These are phyloP conservation scores for Fusarium udum DNA, from an alignment of 2,329 filamentous ascomycete genomes.

Conservation along the genomic window DNA sequence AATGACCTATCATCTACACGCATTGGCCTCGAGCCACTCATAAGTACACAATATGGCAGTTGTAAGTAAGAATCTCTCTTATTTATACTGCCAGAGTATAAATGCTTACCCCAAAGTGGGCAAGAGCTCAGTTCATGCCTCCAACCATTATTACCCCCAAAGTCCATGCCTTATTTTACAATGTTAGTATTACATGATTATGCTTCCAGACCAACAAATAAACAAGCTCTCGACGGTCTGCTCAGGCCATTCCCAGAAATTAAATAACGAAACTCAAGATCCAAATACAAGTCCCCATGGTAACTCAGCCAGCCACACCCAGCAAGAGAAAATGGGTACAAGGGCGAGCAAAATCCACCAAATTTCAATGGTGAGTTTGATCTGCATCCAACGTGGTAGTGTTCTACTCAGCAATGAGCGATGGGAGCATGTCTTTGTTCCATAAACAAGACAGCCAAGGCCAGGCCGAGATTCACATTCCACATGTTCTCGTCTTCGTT, in stretches of 20 bases:
- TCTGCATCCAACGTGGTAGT: constrained; percentile 56
- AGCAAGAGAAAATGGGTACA: constrained; percentile 52
- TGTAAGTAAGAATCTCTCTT: neutral
- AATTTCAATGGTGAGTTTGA: constrained; percentile 56
- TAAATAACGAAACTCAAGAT: neutral
- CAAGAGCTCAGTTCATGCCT: neutral
- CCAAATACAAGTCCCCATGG: constrained; percentile 6
- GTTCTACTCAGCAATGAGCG: constrained; percentile 56
- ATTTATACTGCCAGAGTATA: neutral
- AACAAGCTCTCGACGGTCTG: neutral
- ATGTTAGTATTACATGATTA: constrained; percentile 1
- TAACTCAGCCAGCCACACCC: constrained; percentile 47
- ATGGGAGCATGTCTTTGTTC: constrained; percentile 59
- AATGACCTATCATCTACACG: neutral
- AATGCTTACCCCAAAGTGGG: neutral
- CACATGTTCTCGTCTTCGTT: constrained; percentile 65
- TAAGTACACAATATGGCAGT: fast-evolving
- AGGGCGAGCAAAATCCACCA: constrained; percentile 60
- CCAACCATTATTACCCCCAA: neutral
- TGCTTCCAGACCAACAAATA: neutral
- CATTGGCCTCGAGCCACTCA: too few relatives aligned
- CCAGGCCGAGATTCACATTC: constrained; percentile 69
- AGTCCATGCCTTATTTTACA: neutral
- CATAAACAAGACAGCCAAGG: constrained; percentile 65
- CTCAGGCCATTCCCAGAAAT: too few relatives aligned